Evolutionary conservation across 371 early-diverging fungal species (phyloP).

Genomic region (Rhizomucor pusillus): DNA sequence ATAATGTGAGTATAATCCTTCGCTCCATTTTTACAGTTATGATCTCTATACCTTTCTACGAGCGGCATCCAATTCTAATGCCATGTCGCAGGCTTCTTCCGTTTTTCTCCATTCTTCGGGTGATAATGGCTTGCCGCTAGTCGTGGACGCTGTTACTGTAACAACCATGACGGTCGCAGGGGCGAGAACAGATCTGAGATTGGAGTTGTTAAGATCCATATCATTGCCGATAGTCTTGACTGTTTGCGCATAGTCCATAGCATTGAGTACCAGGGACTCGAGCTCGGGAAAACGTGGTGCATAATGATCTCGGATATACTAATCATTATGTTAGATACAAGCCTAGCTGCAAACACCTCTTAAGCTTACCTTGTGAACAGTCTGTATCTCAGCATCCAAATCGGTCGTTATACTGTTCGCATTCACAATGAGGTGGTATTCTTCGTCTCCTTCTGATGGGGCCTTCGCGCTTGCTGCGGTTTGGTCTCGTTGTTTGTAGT

Average conservation of each 20-base stretch:
- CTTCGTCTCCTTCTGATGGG: conserved; percentile 78
- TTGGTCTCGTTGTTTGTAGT: conserved; percentile 39
- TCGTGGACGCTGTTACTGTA: conserved; percentile 89
- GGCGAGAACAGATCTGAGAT: conserved; percentile 76
- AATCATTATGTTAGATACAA: conserved; percentile 9
- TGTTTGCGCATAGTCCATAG: conserved; percentile 86
- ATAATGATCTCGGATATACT: conserved; percentile 92
- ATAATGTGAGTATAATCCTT: no score
- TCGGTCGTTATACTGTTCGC: conserved; percentile 86
- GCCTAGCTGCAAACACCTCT: neutral
- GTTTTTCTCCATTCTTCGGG: conserved; percentile 62
- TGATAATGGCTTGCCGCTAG: conserved; percentile 65
- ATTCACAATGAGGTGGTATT: conserved; percentile 84
- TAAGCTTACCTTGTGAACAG: conserved; percentile 76
- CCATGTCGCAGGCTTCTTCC: conserved; percentile 83
- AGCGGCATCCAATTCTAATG: conserved; percentile 69
- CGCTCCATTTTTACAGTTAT: neutral
- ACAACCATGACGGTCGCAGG: conserved; percentile 89
- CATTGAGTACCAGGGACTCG: conserved; percentile 81
- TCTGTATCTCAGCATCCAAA: conserved; percentile 84
- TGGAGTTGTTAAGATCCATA: conserved; percentile 65
- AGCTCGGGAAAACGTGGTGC: conserved; percentile 88
- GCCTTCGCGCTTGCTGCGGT: conserved; percentile 46
- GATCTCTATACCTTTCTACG: conserved; percentile 49
- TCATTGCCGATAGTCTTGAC: conserved; percentile 85